phyloP scores from a whole-genome alignment of 2,329 filamentous ascomycete genomes.

The Juglanconis sp. region DNA sequence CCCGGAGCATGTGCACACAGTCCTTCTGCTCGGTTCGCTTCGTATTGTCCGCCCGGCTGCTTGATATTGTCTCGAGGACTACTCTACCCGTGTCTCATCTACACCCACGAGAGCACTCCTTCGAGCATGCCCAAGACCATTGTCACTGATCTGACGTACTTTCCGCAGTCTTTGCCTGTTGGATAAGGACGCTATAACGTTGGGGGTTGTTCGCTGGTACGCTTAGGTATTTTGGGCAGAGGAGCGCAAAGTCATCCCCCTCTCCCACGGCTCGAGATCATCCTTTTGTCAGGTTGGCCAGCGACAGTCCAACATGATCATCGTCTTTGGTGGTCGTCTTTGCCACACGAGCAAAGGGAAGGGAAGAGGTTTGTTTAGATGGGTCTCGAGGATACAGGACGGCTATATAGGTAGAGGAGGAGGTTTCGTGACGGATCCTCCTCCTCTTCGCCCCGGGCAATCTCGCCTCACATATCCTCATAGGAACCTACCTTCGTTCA shows the following conservation, averaged over 20 bases:
- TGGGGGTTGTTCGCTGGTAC: background rate
- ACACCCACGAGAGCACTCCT: background rate
- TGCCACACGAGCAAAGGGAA: background rate
- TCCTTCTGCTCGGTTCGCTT: background rate
- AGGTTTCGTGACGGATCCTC: background rate
- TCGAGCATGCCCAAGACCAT: background rate
- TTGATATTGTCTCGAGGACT: constrained; percentile 1
- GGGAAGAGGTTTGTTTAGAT: background rate
- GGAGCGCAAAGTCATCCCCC: too few relatives aligned
- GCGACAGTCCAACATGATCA: background rate
- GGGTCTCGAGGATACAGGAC: background rate
- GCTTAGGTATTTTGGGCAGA: too few relatives aligned
- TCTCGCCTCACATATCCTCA: too few relatives aligned
- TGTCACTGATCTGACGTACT: background rate
- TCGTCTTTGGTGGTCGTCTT: background rate
- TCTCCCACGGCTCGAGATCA: too few relatives aligned
- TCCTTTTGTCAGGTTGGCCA: background rate
- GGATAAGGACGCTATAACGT: background rate
- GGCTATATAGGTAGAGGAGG: background rate
- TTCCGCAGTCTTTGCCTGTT: background rate
- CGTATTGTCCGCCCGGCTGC: constrained; percentile 5
- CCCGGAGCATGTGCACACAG: background rate
- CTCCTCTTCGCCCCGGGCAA: background rate
- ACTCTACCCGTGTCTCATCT: background rate
- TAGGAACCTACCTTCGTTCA: background rate